Conservation (phyloP, 345 rosid species). For the Limnanthes douglasii region DNA sequence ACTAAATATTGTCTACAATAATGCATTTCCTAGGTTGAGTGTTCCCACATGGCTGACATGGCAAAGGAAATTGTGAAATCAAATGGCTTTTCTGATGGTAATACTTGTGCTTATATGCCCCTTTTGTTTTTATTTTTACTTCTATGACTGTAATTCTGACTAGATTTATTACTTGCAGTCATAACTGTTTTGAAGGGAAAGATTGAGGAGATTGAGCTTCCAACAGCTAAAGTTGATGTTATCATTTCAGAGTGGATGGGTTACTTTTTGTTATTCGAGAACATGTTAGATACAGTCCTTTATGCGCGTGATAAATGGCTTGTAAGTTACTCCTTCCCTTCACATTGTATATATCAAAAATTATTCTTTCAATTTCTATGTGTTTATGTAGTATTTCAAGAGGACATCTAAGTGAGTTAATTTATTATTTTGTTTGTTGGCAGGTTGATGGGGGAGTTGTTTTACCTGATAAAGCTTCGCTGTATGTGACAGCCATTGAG, state of each 20-base stretch:
- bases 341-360: constrained; percentile 3
- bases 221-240: constrained; percentile 76
- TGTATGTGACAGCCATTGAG: constrained; percentile 80
- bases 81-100: constrained; percentile 84
- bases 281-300: constrained; percentile 81
- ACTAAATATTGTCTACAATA: constrained; percentile 2
- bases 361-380: neutral
- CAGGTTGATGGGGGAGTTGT: constrained; percentile 76
- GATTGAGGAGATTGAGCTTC: constrained; percentile 92
- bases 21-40: constrained; percentile 44
- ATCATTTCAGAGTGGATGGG: constrained; percentile 99
- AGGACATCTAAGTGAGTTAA: neutral
- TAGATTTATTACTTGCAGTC: constrained; percentile 24
- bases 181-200: constrained; percentile 95
- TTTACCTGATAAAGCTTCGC: constrained; percentile 89
- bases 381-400: no score
- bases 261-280: constrained; percentile 87
- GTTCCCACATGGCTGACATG: constrained; percentile 91
- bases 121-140: neutral
- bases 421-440: constrained; percentile 2
- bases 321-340: constrained; percentile 30
- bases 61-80: constrained; percentile 81
- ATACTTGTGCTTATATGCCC: neutral
- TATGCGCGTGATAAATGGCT: constrained; percentile 99
- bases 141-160: neutral